Percentiles rank a stretch among this genome's conserved stretches.
Evolutionary conservation across 371 early-diverging fungal genomes (phyloP).

Genomic region (Rhizopus sp.): DNA sequence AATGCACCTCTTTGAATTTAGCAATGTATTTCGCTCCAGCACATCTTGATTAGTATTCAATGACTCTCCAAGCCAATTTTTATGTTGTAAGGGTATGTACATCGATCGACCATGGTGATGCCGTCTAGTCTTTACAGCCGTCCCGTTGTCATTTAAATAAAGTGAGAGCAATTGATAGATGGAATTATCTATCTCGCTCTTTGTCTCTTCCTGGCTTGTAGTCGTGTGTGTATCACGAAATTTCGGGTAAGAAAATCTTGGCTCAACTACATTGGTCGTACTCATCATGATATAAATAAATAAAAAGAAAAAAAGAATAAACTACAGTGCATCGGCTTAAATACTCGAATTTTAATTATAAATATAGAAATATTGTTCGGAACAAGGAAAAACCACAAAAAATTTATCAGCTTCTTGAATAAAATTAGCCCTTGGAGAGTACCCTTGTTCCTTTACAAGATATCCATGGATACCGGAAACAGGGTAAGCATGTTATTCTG

Average conservation of each 20-base stretch:
- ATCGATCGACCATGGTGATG: constrained; percentile 3
- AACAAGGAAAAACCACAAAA: background rate
- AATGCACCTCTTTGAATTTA: constrained; percentile 9
- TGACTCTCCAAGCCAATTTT: constrained; percentile 26
- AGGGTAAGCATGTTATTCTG: no score
- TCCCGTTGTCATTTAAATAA: constrained; percentile 5
- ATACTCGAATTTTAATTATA: background rate
- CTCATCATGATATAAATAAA: constrained; percentile 5
- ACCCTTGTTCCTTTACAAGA: no score
- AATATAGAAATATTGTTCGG: background rate
- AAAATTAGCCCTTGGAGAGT: no score
- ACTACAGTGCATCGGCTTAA: background rate
- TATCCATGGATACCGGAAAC: no score
- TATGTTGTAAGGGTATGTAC: background rate
- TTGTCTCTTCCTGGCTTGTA: constrained; percentile 10
- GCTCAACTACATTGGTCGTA: constrained; percentile 8
- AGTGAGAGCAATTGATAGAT: constrained; percentile 21
- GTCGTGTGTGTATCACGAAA: constrained; percentile 17
- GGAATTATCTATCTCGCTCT: constrained; percentile 20
- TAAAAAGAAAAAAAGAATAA: constrained; percentile 2
- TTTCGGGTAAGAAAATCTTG: constrained; percentile 16
- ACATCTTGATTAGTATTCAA: constrained; percentile 2
- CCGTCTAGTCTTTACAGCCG: background rate
- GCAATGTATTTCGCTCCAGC: constrained; percentile 18
- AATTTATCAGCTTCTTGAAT: no score